Base-by-base conservation (phyloP, 352 stramenopile genomes). In the Hyaloperonospora brassicae region DNA sequence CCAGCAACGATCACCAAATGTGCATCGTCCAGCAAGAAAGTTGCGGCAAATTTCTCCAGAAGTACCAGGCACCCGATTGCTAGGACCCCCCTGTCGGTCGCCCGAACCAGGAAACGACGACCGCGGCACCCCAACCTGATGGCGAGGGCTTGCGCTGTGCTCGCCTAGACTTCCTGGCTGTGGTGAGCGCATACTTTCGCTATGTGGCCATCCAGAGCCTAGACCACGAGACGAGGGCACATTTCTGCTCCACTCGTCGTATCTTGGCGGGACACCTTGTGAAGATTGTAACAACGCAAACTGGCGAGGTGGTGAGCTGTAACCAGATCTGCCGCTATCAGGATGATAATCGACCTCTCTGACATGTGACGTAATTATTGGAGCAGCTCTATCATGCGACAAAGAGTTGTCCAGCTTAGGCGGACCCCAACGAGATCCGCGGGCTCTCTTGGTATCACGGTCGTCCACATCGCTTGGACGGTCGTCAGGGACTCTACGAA, bases 1-100 rank as follows among this genome's bases (percentile, higher is more conserved):
- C 78, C 78, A 84, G 75, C 83, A 93, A 65, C 71, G 75, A 49
- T 89, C 83, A 25, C 83, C 83, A 73, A 85, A 90, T 2, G 68
- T 80, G 68, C 83, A 93, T 34, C 69, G 66, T 24, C 77, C 79
- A 10, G 61, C 55, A 44, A 86, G 35, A 55, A 86, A 93, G 30
- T 90, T 87, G 53, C 79, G 81, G 50, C 83, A 93, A 7, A 93
- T 34, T 62, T 91, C 68, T 35, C 75, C 65, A 14, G 74, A 79
- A 23, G 62, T 72, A 2, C 66, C 60, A 22, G 67, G 64, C 1
- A 68, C 57, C 39, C 77, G 73, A 35, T 80, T 66, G 1, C 59
- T 65, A 31, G 61, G 64, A 39, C 61, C 70, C 22, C 61, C 70
- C 22, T 55, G 54, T 23, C 61, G 50, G 44, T 76, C 67, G 14